Base-by-base conservation (phyloP, 176 grass and related monocot species). In the Eremochloa ophiuroides region DNA sequence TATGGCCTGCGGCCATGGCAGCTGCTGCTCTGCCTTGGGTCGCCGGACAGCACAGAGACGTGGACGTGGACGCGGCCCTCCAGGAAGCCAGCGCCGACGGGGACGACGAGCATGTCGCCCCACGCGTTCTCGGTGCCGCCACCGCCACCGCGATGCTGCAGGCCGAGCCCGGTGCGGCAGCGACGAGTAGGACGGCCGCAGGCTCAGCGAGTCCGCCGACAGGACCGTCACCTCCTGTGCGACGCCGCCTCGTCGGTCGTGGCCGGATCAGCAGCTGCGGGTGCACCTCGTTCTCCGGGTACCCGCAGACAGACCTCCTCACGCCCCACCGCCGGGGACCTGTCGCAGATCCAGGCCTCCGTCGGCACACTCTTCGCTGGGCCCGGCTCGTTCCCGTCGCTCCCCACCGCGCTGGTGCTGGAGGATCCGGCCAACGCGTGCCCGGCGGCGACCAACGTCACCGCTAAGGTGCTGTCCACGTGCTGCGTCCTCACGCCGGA, bases 201-300 rank as follows among this genome's bases (percentile, higher is more conserved):
- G 80, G 41, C 85, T 74, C 11, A 99, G 85, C 55, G 87, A 86
- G 53, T 95, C 93, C 10, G 96, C 93, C 2, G 93, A 95, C 37
- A 99, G 85, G 2, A 99, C 72, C 8, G 92, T 93, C 37, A 99
- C 73, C 87, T 99, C 97, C 25, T 95, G 91, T 23, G 55, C 80
- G 8, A 91, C 69, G 31, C 83, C 73, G 29, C n/a, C n/a, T n/a
- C n/a, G n/a, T n/a, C n/a, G n/a, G n/a, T n/a, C n/a, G n/a, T n/a
- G n/a, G n/a, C n/a, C n/a, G n/a, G n/a, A n/a, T n/a, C n/a, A n/a
- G n/a, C n/a, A n/a, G n/a, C n/a, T n/a, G n/a, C n/a, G n/a, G n/a
- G n/a, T n/a, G n/a, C 64, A 98, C 92, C 9, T 94, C 92, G 30
- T 92, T 98, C 89, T 93, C 95, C 28, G 95, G 95, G 2, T 87